Percentiles rank a stretch among this genome's conserved stretches.
Conservation (phyloP, 2,329 filamentous ascomycete genomes). For the Colletotrichum karsti region DNA sequence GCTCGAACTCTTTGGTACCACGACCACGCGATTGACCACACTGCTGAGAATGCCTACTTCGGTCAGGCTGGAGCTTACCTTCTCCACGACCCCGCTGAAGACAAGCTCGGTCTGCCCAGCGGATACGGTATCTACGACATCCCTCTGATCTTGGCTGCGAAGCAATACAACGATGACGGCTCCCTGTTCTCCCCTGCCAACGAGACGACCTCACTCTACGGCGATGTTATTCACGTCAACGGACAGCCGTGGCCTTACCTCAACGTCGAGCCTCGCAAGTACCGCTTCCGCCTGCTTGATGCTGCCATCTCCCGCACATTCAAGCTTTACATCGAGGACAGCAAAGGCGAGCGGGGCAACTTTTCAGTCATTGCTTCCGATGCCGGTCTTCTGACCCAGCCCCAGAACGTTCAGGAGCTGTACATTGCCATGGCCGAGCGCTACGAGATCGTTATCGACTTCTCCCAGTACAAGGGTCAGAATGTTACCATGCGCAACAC, state of each 20-base stretch:
- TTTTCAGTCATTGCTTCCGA: slow-evolving; percentile 61
- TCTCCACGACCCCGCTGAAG: slow-evolving; percentile 53
- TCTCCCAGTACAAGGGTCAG: slow-evolving; percentile 55
- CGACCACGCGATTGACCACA: slow-evolving; percentile 46
- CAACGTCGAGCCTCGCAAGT: slow-evolving; percentile 61
- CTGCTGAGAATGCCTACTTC: slow-evolving; percentile 59
- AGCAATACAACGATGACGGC: slow-evolving; percentile 53
- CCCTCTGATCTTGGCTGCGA: slow-evolving; percentile 52
- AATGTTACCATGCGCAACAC: slow-evolving; percentile 56
- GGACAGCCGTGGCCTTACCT: slow-evolving; percentile 63
- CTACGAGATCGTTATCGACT: slow-evolving; percentile 61
- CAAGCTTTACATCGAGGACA: slow-evolving; percentile 47
- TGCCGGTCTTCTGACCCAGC: slow-evolving; percentile 52
- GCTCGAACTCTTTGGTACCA: slow-evolving; percentile 62
- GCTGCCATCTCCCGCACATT: slow-evolving; percentile 51
- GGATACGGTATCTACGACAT: slow-evolving; percentile 52
- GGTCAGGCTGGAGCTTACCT: slow-evolving; percentile 62
- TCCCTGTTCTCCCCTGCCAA: slow-evolving; percentile 47
- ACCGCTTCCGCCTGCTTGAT: slow-evolving; percentile 59
- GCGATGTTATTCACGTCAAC: slow-evolving; percentile 63
- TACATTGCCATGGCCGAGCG: slow-evolving; percentile 61
- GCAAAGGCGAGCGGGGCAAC: slow-evolving; percentile 36
- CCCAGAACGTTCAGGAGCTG: slow-evolving; percentile 48
- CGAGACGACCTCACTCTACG: slow-evolving; percentile 53
- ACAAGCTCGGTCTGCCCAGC: slow-evolving; percentile 51